phyloP scores from a whole-genome alignment of 2,329 filamentous ascomycete genomes.

The Thelonectria blattea region DNA sequence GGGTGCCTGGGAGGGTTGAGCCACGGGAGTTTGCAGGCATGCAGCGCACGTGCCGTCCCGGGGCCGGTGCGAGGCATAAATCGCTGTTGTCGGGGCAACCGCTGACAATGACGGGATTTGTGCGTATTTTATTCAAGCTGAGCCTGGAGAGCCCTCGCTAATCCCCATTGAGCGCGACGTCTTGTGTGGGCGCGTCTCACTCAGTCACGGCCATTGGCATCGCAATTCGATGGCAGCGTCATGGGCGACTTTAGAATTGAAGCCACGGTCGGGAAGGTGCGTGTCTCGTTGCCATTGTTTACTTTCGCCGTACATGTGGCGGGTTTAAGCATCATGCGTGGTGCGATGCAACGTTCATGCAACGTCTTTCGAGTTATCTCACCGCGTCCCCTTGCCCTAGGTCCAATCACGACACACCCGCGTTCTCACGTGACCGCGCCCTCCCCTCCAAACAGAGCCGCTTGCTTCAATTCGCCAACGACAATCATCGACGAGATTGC shows the following conservation, averaged over 20 bases:
- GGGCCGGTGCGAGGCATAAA: slow-evolving; percentile 23
- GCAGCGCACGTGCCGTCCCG: slow-evolving; percentile 32
- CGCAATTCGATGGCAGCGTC: slow-evolving; percentile 16
- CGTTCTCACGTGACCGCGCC: slow-evolving; percentile 35
- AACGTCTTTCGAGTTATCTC: neutral
- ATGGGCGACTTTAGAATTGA: slow-evolving; percentile 2
- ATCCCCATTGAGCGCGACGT: slow-evolving; percentile 15
- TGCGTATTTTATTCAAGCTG: slow-evolving; percentile 17
- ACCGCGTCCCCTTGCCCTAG: slow-evolving; percentile 19
- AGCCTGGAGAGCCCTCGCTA: neutral
- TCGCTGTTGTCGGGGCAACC: slow-evolving; percentile 45
- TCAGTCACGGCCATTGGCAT: slow-evolving; percentile 12
- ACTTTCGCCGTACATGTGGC: neutral
- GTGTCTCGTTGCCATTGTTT: neutral
- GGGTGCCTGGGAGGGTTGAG: slow-evolving; percentile 20
- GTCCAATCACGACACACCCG: slow-evolving; percentile 14
- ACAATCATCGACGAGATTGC: slow-evolving; percentile 4
- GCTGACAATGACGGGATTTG: slow-evolving; percentile 31
- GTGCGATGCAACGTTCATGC: slow-evolving; percentile 18
- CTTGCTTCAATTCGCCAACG: neutral
- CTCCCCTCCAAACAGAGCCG: slow-evolving; percentile 16
- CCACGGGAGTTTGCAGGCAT: slow-evolving; percentile 24
- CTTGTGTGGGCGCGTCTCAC: slow-evolving; percentile 35
- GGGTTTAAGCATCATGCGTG: neutral
- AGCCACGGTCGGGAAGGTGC: neutral